phyloP scores from a whole-genome alignment of 176 grass and related monocot species.

The Saccharum officinarum region DNA sequence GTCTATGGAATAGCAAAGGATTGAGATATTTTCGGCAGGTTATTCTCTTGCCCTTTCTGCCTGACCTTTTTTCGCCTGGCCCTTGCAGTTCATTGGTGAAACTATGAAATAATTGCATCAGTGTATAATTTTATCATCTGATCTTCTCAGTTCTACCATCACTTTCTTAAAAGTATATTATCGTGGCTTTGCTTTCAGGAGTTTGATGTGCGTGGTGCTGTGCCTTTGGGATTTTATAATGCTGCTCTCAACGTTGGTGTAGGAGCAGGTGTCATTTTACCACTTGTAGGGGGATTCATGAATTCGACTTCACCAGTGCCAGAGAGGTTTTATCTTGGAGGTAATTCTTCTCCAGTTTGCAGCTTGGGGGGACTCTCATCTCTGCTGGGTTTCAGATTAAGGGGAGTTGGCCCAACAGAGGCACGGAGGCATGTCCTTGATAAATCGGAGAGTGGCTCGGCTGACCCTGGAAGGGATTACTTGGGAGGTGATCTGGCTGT shows the following conservation, averaged over 20 bases:
- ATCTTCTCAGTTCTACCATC: not conserved
- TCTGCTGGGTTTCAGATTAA: constrained; percentile 77
- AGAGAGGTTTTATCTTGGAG: constrained; percentile 82
- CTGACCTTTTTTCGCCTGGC: not conserved
- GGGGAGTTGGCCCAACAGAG: constrained; percentile 73
- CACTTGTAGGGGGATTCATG: constrained; percentile 70
- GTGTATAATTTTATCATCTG: not conserved
- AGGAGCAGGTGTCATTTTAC: constrained; percentile 74
- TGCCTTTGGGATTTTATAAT: constrained; percentile 81
- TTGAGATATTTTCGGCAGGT: constrained; percentile 87
- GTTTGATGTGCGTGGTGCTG: constrained; percentile 73
- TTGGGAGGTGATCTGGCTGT: constrained; percentile 80
- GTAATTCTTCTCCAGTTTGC: constrained; percentile 77
- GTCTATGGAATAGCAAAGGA: constrained; percentile 67
- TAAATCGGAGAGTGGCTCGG: constrained; percentile 34
- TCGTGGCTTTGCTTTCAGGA: constrained; percentile 54
- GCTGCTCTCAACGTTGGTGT: constrained; percentile 77
- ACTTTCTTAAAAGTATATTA: constrained; percentile 9
- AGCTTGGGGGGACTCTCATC: constrained; percentile 66
- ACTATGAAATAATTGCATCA: not conserved
- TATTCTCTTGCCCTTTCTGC: not conserved
- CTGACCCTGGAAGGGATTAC: constrained; percentile 45
- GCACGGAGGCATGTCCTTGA: constrained; percentile 51
- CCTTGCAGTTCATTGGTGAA: not conserved
- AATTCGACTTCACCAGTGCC: constrained; percentile 58